Evolutionary conservation across 2,329 filamentous ascomycete genomes (phyloP), one percentile per base, ranked within the genome.

Genomic region (Penicillium sp.): DNA sequence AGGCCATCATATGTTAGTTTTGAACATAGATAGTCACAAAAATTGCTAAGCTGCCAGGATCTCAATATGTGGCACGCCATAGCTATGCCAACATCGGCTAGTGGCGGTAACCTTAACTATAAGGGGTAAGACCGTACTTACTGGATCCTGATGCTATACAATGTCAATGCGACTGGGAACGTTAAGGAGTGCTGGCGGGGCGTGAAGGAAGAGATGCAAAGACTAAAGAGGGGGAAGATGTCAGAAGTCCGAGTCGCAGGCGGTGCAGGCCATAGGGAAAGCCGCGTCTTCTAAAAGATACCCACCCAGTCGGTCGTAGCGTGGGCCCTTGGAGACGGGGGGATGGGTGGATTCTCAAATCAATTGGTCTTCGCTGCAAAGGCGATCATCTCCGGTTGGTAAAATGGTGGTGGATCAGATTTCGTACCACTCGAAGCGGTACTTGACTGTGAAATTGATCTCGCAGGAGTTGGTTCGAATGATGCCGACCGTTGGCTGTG

Each of bases 291-390:
- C 29, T 37, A 6, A 46, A 18, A 38, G 29, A 47, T 52, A 54
- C 49, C 55, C 55, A 54, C 53, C 38, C 46, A 24, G 37, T 46
- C 23, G 38, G 42, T 44, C 40, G 38, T 42, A 45, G 44, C 32
- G 44, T 42, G 42, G 40, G 46, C 44, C 46, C 46, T 47, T 45
- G 50, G 44, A n/a, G 29, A 51, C 38, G 20, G 24, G 24, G 32
- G 25, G 42, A 37, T 40, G 40, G 40, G 53, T 56, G 55, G 48
- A 32, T 48, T 53, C 37, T 47, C 31, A 37, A 57, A 39, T 39
- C 44, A 42, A 52, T 52, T 52, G 40, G 49, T 23, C 41, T 44
- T 51, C n/a, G 27, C 42, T 49, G 45, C 40, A 42, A 40, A 44
- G 44, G 33, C 40, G 52, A 56, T 55, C 46, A 50, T 49, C 49